phyloP scores from a whole-genome alignment of 345 rosid genomes.

The Hibiscus mutabilis region DNA sequence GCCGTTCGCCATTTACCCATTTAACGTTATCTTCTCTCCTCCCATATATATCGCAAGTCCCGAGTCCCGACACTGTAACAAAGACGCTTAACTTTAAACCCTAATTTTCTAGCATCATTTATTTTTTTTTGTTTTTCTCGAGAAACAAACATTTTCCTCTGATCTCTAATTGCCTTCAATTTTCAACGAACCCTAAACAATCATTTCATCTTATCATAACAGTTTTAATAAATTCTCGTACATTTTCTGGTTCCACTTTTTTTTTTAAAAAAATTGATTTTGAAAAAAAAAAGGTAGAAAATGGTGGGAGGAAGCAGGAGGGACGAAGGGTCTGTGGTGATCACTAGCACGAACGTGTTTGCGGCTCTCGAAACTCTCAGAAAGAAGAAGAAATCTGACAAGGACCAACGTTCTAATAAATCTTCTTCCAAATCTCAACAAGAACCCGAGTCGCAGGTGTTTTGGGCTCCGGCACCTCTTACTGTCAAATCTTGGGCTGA shows the following conservation, averaged over 20 bases:
- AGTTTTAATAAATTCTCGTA: neutral
- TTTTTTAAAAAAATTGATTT: too few relatives aligned
- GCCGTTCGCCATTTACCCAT: too few relatives aligned
- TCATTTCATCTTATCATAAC: neutral
- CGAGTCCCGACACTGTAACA: neutral
- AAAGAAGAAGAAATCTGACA: constrained; percentile 53
- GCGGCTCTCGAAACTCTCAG: constrained; percentile 49
- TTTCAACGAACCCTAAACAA: neutral
- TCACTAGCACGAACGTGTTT: constrained; percentile 47
- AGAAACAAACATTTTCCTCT: neutral
- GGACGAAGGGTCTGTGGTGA: constrained; percentile 43
- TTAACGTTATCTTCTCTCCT: too few relatives aligned
- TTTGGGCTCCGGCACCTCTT: constrained; percentile 47
- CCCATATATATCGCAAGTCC: too few relatives aligned
- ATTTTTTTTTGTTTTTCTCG: neutral
- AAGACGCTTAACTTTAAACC: neutral
- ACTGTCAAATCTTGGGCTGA: constrained; percentile 54
- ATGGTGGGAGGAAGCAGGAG: constrained; percentile 46
- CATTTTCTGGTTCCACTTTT: neutral
- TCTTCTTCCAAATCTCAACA: constrained; percentile 31
- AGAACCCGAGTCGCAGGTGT: constrained; percentile 41
- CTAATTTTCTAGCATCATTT: neutral
- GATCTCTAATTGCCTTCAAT: neutral
- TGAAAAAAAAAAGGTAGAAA: constrained; percentile 9
- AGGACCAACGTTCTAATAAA: constrained; percentile 23